Base-by-base conservation (phyloP, 208 protist genomes). In the Novymonas esmeraldas region DNA sequence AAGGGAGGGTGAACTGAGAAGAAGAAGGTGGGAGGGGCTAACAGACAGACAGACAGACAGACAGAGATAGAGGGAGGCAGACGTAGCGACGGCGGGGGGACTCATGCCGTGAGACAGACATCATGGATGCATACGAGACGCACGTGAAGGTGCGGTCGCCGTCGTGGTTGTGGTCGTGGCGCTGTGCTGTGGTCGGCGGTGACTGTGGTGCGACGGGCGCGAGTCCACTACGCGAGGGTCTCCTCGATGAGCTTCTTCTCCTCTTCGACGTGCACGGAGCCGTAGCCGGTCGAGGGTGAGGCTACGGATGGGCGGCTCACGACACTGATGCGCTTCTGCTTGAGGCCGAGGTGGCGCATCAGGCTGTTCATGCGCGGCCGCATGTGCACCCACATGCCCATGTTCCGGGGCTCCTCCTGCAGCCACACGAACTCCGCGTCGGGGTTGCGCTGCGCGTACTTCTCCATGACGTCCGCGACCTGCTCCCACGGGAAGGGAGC, bases 321-420 rank as follows among this genome's bases (percentile, higher is more conserved):
- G 33, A 84, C 94, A 18, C 68, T 64, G 29, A 96, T 82, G 26
- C 55, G 63, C 7, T 72, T 77, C 70, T 80, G 78, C 44, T 55
- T 64, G 24, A 85, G 48, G 22, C 75, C 70, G 7, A 93, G 77
- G 63, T 93, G 79, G 22, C 74, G 82, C 52, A 93, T 20, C n/a
- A 96, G 78, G 36, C 68, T 76, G 70, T 95, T 88, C 71, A 97
- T 82, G 50, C 94, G 87, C 0, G 73, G 73, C 7, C 88, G 87
- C 74, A 96, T 82, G 66, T 85, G 88, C 45, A 69, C 61, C 97
- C 97, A 99, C 61, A 96, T 81, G 62, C 98, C 98, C 94, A 98
- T 98, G 79, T 99, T 99, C 78, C 96, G 97, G 44, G 98, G 98
- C 81, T 99, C 98, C 79, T 99, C 98, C 85, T 99, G 98, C 74